Evolutionary conservation across 148 eudicot genomes (phyloP), one percentile per base, ranked within the genome.

Genomic region (Persicaria tinctoria): DNA sequence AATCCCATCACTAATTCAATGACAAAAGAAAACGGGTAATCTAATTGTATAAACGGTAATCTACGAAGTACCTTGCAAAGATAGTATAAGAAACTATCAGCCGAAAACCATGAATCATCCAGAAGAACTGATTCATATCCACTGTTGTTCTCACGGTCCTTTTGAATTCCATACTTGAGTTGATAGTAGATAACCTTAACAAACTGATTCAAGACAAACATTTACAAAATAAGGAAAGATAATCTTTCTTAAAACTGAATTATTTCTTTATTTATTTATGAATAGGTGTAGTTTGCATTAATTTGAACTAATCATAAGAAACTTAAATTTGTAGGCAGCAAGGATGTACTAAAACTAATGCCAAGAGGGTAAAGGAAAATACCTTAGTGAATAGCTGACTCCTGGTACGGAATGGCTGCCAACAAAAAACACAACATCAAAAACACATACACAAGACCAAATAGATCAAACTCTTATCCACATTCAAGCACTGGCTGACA

Each of bases 381-480:
- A 95, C 97, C 97, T 95, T 92, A 53, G 86, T 83, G 83, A 90
- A 95, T 49, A 95, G 86, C 77, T 77, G 89, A 85, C 88, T 95
- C 86, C 97, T 87, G 32, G 92, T 85, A 78, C 54, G 91, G 71
- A 95, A 88, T 78, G 98, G 98, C 98, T 95, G 93, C 90, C 57
- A 77, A 8, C 49, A 76, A 79, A 44, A 77, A 77, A 55, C 6
- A 45, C 70, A 74, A 38, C 27, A 47, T 60, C 11, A 75, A 13
- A 74, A 75, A 18, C 48, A 68, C 16, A 48, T 8, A 17, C 41
- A 13, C 4, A 46, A 70, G 53, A 4, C 13, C 57, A 53, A 53
- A 47, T 17, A 47, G 44, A 71, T 47, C 12, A 9, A 8, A 47
- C 1, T 71, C 13, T 71, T 46, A 41, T 13, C 0, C 38, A 44